Conservation (phyloP, 2,329 filamentous ascomycete genomes). For the Gnomoniopsis smithogilvyi region DNA sequence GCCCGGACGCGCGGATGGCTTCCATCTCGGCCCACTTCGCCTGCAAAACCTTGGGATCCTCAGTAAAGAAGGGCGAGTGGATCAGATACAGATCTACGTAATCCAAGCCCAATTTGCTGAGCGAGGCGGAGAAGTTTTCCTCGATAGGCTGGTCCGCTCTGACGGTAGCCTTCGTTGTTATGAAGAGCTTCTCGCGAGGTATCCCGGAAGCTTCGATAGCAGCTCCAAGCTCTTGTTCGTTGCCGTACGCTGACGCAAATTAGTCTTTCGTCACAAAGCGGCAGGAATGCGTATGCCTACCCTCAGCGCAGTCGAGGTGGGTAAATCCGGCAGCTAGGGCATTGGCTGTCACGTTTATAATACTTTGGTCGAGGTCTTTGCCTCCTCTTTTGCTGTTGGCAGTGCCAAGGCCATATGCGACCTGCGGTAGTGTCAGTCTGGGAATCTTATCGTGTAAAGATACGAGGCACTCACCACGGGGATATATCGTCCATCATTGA, state of each 20-base stretch:
- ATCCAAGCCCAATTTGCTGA: conserved; percentile 59
- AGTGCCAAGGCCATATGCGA: conserved; percentile 15
- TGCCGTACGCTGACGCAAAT: conserved; percentile 7
- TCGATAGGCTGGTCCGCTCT: conserved; percentile 28
- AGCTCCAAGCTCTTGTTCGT: conserved; percentile 14
- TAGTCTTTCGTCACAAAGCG: neutral
- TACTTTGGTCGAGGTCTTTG: conserved; percentile 10
- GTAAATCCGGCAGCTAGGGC: conserved; percentile 13
- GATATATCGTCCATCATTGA: conserved; percentile 8
- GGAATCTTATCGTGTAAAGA: neutral
- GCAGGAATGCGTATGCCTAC: neutral
- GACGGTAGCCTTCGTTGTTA: conserved; percentile 14
- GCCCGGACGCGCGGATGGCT: conserved; percentile 60
- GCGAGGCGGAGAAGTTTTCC: conserved; percentile 52
- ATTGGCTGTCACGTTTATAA: conserved; percentile 11
- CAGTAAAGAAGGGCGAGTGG: conserved; percentile 8
- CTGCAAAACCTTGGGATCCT: conserved; percentile 44
- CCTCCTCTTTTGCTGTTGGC: conserved; percentile 6
- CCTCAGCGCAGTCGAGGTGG: conserved; percentile 16
- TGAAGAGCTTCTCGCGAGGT: conserved; percentile 13
- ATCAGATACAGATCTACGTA: conserved; percentile 59
- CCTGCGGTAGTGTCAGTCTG: neutral
- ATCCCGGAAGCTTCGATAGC: conserved; percentile 10
- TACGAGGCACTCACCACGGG: neutral
- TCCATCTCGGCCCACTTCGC: conserved; percentile 52